Conservation (phyloP, 2,329 filamentous ascomycete genomes). For the Didymella keratinophila region DNA sequence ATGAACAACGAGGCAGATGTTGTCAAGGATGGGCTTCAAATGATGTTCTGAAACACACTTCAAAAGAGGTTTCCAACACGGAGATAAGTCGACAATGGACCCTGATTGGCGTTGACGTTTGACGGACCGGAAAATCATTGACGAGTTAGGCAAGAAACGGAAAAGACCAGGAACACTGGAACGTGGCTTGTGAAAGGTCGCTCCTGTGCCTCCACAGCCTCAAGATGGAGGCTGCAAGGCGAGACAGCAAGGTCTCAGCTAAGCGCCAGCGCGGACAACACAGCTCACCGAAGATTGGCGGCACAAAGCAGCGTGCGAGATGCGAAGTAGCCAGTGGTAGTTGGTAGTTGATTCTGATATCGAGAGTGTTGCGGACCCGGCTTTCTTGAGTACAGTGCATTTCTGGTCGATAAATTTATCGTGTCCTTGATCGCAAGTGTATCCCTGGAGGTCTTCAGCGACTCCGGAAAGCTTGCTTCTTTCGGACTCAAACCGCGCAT, state of each 20-base stretch:
- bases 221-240: constrained; percentile 15
- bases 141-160: constrained; percentile 21
- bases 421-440: not conserved
- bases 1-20: constrained; percentile 24
- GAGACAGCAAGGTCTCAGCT: constrained; percentile 18
- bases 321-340: not conserved
- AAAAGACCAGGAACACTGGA: constrained; percentile 19
- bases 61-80: constrained; percentile 24
- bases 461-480: not conserved
- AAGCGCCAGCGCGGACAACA: constrained; percentile 9
- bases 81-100: constrained; percentile 10
- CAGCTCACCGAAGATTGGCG: not conserved
- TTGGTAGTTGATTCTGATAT: too few species aligned
- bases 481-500: not conserved
- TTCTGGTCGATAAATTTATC: not conserved
- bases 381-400: not conserved
- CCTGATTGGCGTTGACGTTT: constrained; percentile 21
- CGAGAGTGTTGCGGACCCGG: not conserved
- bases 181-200: constrained; percentile 28
- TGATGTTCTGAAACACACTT: constrained; percentile 23
- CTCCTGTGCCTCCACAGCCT: constrained; percentile 23
- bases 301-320: not conserved
- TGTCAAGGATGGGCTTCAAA: constrained; percentile 25
- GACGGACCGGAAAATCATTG: constrained; percentile 27
- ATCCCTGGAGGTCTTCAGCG: not conserved